Evolutionary conservation across 371 early-diverging fungal genomes (phyloP), one percentile per base, ranked within the genome.

Genomic region (Mucor racemosus): DNA sequence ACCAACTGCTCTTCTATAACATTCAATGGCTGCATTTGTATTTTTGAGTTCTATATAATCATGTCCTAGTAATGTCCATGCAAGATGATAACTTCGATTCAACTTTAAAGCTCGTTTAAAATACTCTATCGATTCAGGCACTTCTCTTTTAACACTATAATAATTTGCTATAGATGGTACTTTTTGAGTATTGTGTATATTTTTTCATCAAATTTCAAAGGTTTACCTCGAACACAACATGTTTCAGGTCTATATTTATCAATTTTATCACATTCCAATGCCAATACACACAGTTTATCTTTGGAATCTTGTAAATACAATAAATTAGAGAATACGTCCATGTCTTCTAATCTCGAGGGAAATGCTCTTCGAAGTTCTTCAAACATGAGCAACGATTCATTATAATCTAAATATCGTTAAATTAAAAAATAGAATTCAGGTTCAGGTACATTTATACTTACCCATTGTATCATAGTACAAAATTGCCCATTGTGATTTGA

Each of bases 51-150:
- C 97, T 55, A 98, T 80, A 67, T 95, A 97, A 73, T 97, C 97
- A 73, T 99, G 98, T 2, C 99, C 99, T 68, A 99, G 82, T 62
- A 99, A 82, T 0, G 94, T 96, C 92, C 97, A 97, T 1, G 94
- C 95, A 5, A 91, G 82, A 39, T 91, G 76, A 72, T 92, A 94
- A 60, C 84, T 83, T 31, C 88, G 84, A 65, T 95, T 87, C 58
- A 98, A 84, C 72, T 92, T 84, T 7, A 96, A 68, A 0, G 97
- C 96, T 15, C 91, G 81, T 69, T 90, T 88, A 70, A 97, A 97
- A 68, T 93, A 93, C 21, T 90, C 84, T 8, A 97, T 86, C 0
- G 99, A 96, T 73, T 94, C 92, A 59, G 88, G 90, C 65, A 92
- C 90, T 60, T 97, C 92, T 11, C 85, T 69, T 33, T 91, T 89